Base-by-base conservation (phyloP, 139 green algal species). In the Deuterostichococcus epilithicus region DNA sequence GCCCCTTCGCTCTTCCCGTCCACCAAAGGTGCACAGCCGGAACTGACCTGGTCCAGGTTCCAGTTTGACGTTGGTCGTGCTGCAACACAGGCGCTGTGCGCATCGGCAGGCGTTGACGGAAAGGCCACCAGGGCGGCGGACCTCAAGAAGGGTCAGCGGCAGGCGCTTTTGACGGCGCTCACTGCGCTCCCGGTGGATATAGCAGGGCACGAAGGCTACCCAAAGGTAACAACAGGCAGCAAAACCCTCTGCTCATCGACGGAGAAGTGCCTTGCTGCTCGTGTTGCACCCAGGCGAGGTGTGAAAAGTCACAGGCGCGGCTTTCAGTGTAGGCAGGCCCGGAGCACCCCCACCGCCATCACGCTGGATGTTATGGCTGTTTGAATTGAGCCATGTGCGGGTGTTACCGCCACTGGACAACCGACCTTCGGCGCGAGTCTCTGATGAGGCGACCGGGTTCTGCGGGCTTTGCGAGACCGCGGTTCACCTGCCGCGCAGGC, bases 121-220 rank as follows among this genome's bases (percentile, higher is more conserved):
- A 52, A 28, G 52, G 33, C 45, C 66, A 76, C 38, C n/a, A 82
- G 81, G 72, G 42, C 86, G 25, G 60, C 84, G 0, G 80, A 90
- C 66, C 75, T 89, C 39, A 35, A 59, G 32, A 87, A 88, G 47
- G 77, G 70, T 34, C 81, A 97, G 72, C 73, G 86, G 3, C 33
- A 72, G 5, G 71, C 73, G 6, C 81, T 97, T 68, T 35, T 97
- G 58, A 63, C 81, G 22, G 77, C 78, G 13, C 83, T 96, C 30
- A 91, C 85, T 2, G 52, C 42, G 28, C 97, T 89, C 77, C 44
- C 39, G 26, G 78, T 97, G 74, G 65, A 74, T 8, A 73, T 90
- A 36, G 81, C 68, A 0, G 88, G 88, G 2, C 82, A 92, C 58
- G 85, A 91, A 80, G 91, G 91, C 10, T 97, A 90, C 77, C 76